phyloP scores from a whole-genome alignment of 768 basidiomycete species.

The Tubosaeta sp. region DNA sequence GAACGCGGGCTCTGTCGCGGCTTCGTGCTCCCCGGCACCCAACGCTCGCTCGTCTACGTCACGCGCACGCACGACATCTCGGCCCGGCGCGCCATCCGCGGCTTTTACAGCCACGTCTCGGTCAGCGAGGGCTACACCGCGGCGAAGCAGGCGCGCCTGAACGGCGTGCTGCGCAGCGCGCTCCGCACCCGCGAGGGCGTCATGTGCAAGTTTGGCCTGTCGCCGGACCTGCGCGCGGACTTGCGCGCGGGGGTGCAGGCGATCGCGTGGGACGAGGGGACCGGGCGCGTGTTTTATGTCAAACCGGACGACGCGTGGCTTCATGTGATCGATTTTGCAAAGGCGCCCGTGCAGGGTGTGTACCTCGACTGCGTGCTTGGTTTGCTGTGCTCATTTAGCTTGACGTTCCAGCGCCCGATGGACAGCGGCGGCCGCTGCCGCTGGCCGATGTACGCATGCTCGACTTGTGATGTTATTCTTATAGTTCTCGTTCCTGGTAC shows the following conservation, averaged over 20 bases:
- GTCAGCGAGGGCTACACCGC: conserved; percentile 29
- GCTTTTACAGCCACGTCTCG: conserved; percentile 34
- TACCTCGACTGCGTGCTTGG: not conserved
- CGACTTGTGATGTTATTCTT: conserved; percentile 16
- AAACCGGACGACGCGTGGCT: conserved; percentile 38
- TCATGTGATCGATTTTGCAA: conserved; percentile 47
- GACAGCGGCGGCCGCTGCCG: conserved; percentile 28
- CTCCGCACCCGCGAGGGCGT: conserved; percentile 13
- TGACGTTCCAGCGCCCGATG: conserved; percentile 30
- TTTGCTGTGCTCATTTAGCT: conserved; percentile 16
- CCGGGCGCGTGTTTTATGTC: conserved; percentile 55
- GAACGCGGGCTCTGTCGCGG: conserved; percentile 22
- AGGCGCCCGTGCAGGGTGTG: conserved; percentile 32
- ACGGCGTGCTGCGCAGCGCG: conserved; percentile 20
- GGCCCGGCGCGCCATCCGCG: conserved; percentile 26
- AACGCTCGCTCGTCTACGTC: conserved; percentile 32
- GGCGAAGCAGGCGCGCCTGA: conserved; percentile 16
- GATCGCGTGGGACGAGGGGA: conserved; percentile 63
- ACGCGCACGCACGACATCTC: conserved; percentile 21
- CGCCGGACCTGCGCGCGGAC: conserved; percentile 14
- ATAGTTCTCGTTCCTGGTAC: not conserved
- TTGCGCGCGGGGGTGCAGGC: conserved; percentile 37
- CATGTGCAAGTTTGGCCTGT: conserved; percentile 25
- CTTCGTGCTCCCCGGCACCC: conserved; percentile 29
- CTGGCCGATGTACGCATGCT: conserved; percentile 31